A percentile compares a stretch with the other conserved stretches of the same genome.
phyloP scores from a whole-genome alignment of 805 yeast species.

The Cyberlindnera mycetangii region DNA sequence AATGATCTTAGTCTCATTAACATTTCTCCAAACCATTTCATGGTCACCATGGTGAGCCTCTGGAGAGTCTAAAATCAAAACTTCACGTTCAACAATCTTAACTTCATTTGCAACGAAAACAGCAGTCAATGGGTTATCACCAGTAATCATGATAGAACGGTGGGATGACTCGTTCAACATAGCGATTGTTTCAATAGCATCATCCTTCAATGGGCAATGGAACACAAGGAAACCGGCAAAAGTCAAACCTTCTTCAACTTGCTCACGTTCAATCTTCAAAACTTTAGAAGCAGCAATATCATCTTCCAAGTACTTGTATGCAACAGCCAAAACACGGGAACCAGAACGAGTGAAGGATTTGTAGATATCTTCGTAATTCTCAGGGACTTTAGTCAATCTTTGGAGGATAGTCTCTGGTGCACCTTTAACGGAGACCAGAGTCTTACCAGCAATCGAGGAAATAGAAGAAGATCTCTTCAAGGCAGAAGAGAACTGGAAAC shows the following conservation, averaged over 20 bases:
- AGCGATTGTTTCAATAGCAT: conserved; percentile 84
- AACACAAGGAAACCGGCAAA: conserved; percentile 95
- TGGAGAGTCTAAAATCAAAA: conserved; percentile 81
- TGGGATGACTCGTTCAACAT: conserved; percentile 95
- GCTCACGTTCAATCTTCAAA: conserved; percentile 65
- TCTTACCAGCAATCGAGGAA: conserved; percentile 53
- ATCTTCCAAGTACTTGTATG: conserved; percentile 67
- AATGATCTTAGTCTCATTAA: conserved; percentile 67
- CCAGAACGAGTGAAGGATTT: conserved; percentile 93
- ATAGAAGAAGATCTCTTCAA: conserved; percentile 92
- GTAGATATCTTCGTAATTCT: conserved; percentile 76
- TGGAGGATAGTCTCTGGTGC: conserved; percentile 93
- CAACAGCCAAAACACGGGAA: conserved; percentile 94
- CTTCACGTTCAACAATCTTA: conserved; percentile 77
- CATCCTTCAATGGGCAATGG: conserved; percentile 94
- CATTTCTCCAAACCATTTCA: conserved; percentile 79
- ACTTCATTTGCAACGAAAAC: conserved; percentile 97
- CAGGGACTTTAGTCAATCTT: conserved; percentile 72
- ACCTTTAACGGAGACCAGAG: conserved; percentile 88
- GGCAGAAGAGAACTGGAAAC: conserved; percentile 96
- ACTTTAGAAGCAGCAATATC: conserved; percentile 46
- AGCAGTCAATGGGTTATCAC: conserved; percentile 98
- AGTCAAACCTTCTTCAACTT: conserved; percentile 66
- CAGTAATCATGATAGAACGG: conserved; percentile 96
- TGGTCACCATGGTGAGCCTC: conserved; percentile 61